phyloP scores from a whole-genome alignment of 2,329 filamentous ascomycete species.

The Aureobasidium vineae region DNA sequence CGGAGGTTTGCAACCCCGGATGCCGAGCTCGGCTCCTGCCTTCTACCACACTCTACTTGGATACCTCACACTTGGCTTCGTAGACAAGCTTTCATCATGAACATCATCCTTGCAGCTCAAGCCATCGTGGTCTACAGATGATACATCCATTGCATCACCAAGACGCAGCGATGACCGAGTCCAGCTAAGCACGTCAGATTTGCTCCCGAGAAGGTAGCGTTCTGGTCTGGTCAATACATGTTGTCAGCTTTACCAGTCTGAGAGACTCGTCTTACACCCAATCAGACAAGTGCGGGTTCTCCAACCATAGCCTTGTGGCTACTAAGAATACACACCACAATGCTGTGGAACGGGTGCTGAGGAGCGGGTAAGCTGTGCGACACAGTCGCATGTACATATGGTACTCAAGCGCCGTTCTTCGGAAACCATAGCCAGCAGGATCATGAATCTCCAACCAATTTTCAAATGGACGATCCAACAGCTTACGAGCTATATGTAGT shows the following conservation, averaged over 20 bases:
- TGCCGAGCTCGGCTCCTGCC: background rate
- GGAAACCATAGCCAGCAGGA: background rate
- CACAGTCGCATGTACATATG: background rate
- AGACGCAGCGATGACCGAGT: no score
- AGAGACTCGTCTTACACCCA: no score
- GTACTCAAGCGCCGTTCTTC: background rate
- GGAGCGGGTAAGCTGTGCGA: slow-evolving; percentile 9
- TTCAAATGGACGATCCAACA: background rate
- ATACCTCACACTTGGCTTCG: slow-evolving; percentile 9
- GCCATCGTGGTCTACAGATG: background rate
- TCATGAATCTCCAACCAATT: background rate
- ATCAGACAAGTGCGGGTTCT: background rate
- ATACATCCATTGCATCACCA: background rate
- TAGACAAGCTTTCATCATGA: slow-evolving; percentile 6
- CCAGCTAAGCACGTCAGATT: background rate
- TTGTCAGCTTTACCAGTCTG: background rate
- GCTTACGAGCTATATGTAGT: slow-evolving; percentile 3
- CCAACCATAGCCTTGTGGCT: background rate
- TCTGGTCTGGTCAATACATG: background rate
- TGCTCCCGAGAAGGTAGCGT: background rate
- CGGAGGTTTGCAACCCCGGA: background rate
- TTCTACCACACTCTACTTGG: background rate
- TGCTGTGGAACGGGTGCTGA: background rate
- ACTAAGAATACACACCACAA: slow-evolving; percentile 16
- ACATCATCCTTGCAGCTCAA: background rate